Conservation (phyloP, 2,329 filamentous ascomycete species). For the Botrytis galanthina region DNA sequence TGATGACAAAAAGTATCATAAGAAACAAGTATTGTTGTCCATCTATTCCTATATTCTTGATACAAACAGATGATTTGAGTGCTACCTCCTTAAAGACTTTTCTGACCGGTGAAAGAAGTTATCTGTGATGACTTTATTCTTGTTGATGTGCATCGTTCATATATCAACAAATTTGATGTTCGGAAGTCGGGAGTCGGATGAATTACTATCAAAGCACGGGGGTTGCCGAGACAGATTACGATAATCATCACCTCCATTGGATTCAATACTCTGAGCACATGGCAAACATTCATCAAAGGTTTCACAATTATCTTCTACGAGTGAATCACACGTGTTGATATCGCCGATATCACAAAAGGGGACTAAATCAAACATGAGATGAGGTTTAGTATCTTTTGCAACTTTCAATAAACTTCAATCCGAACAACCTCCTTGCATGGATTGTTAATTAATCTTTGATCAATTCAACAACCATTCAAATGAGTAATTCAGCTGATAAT, state of each 20-base stretch:
- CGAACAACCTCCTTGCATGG: constrained; percentile 16
- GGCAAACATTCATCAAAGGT: constrained; percentile 21
- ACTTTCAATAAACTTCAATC: constrained; percentile 1
- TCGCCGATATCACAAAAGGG: constrained; percentile 8
- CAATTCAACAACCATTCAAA: neutral
- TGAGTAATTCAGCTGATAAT: constrained; percentile 18
- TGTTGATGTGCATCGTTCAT: neutral
- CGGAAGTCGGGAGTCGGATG: neutral
- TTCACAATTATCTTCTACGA: constrained; percentile 16
- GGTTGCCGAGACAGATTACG: constrained; percentile 14
- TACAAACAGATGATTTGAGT: neutral
- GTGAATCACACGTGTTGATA: constrained; percentile 19
- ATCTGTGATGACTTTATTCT: neutral
- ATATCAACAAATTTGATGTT: neutral
- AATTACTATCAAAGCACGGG: neutral
- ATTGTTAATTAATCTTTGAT: neutral
- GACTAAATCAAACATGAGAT: constrained; percentile 2
- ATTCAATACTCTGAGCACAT: constrained; percentile 17
- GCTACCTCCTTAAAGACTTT: neutral
- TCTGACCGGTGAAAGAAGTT: neutral
- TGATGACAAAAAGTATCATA: neutral
- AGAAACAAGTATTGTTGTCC: no score
- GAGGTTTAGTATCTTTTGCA: neutral
- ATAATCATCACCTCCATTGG: constrained; percentile 1
- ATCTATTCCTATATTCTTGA: neutral